A percentile compares a stretch with the other conserved stretches of the same genome.
These are phyloP conservation scores for Harringtonia lauricola DNA, from an alignment of 2,329 filamentous ascomycete genomes.

Conservation along the genomic window DNA sequence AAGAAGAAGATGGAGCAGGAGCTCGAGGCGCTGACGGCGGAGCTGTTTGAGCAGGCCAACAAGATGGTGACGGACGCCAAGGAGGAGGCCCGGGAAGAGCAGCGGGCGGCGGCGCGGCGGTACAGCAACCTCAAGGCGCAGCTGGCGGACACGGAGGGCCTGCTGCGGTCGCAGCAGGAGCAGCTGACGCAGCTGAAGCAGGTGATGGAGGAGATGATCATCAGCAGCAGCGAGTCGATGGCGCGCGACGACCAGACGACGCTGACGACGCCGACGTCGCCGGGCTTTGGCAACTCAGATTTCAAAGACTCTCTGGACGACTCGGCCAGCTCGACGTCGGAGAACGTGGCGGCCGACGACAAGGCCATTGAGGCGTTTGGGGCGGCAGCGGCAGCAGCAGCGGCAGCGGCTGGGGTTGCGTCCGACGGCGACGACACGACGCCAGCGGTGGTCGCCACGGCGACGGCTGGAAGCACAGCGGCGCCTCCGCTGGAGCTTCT, in stretches of 20 bases:
- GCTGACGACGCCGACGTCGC: constrained; percentile 73
- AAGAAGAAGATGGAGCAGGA: constrained; percentile 89
- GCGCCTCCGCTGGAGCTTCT: constrained; percentile 15
- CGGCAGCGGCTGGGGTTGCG: background rate
- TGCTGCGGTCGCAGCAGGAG: constrained; percentile 85
- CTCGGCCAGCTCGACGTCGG: constrained; percentile 27
- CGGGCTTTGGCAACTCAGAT: constrained; percentile 62
- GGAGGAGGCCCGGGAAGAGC: constrained; percentile 76
- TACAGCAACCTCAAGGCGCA: constrained; percentile 82
- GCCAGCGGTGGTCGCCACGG: background rate
- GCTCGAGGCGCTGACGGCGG: constrained; percentile 78
- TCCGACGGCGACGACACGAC: background rate
- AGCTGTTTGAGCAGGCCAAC: constrained; percentile 96
- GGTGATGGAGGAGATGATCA: constrained; percentile 79
- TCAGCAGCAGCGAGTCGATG: constrained; percentile 32
- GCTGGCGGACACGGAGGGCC: constrained; percentile 72
- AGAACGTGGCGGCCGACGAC: constrained; percentile 4
- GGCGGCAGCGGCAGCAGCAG: constrained; percentile 16
- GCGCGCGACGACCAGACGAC: constrained; percentile 52
- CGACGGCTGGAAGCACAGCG: background rate
- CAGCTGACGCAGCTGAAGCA: constrained; percentile 84
- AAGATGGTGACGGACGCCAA: constrained; percentile 93
- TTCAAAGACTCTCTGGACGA: constrained; percentile 23
- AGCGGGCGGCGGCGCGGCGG: constrained; percentile 68
- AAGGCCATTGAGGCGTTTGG: constrained; percentile 1